Evolutionary conservation across 2,329 filamentous ascomycete genomes (phyloP).

Genomic region (Alternaria dauci): DNA sequence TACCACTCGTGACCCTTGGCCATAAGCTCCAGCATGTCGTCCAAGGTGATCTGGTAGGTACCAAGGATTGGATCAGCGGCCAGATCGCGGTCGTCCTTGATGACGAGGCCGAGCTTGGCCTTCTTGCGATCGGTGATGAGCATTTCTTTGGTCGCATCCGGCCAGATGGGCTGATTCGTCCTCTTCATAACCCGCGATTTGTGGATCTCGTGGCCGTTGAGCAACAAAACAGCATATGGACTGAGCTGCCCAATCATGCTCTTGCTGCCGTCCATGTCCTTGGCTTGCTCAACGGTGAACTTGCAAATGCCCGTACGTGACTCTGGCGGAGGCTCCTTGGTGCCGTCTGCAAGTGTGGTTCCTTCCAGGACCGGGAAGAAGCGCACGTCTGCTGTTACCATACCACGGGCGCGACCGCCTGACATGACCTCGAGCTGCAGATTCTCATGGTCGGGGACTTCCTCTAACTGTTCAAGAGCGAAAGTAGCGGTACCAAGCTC

Average conservation of each 20-base stretch:
- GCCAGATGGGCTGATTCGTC: constrained; percentile 97
- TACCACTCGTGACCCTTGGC: constrained; percentile 97
- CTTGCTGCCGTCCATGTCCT: constrained; percentile 92
- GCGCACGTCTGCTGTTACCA: constrained; percentile 81
- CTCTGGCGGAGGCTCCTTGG: constrained; percentile 80
- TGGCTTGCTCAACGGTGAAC: constrained; percentile 94
- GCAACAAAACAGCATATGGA: constrained; percentile 85
- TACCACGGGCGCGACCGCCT: constrained; percentile 83
- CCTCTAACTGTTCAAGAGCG: constrained; percentile 80
- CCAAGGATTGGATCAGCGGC: constrained; percentile 83
- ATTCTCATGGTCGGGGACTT: constrained; percentile 80
- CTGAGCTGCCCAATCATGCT: constrained; percentile 90
- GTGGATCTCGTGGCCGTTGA: constrained; percentile 93
- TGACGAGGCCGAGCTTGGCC: constrained; percentile 86
- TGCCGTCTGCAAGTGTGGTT: constrained; percentile 76
- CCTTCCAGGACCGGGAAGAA: constrained; percentile 93
- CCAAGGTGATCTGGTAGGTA: constrained; percentile 92
- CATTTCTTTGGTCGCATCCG: constrained; percentile 90
- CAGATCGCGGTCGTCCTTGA: constrained; percentile 95
- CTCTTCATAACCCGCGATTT: constrained; percentile 92
- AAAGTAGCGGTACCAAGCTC: constrained; percentile 90
- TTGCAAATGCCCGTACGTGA: constrained; percentile 92
- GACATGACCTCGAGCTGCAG: constrained; percentile 83
- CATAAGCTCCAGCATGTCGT: constrained; percentile 91
- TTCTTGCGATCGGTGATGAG: constrained; percentile 92